Conservation (phyloP, 352 stramenopile species). For the Phytophthora boehmeriae region DNA sequence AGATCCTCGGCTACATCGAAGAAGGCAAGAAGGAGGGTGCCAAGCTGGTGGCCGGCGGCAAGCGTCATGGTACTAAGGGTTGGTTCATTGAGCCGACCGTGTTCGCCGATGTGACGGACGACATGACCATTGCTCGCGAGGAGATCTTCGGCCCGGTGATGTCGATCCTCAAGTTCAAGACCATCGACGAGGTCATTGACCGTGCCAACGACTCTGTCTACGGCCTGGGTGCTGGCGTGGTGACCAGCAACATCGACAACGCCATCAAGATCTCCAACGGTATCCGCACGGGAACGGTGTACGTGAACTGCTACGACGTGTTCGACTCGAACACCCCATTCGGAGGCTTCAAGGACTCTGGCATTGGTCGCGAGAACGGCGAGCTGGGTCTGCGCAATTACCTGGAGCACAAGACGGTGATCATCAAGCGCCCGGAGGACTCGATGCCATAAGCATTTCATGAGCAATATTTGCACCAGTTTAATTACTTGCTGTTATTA, state of each 20-base stretch:
- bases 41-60: slow-evolving; percentile 74
- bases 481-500: background rate
- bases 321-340: slow-evolving; percentile 88
- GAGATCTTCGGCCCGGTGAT: slow-evolving; percentile 93
- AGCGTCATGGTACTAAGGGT: slow-evolving; percentile 58
- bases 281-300: slow-evolving; percentile 92
- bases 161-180: slow-evolving; percentile 87
- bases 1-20: slow-evolving; percentile 85
- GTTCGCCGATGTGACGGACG: slow-evolving; percentile 75
- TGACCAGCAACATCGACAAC: slow-evolving; percentile 85
- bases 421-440: slow-evolving; percentile 49
- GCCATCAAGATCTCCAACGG: slow-evolving; percentile 85
- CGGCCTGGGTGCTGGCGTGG: slow-evolving; percentile 88
- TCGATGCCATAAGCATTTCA: slow-evolving; percentile 30
- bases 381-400: slow-evolving; percentile 72
- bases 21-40: slow-evolving; percentile 83
- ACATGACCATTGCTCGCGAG: slow-evolving; percentile 89
- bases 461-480: too few species aligned
- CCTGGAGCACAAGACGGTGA: slow-evolving; percentile 65
- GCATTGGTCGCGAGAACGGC: slow-evolving; percentile 77
- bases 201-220: slow-evolving; percentile 88
- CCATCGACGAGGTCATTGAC: slow-evolving; percentile 83
- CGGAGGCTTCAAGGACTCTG: slow-evolving; percentile 87
- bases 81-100: slow-evolving; percentile 95
- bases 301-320: slow-evolving; percentile 94